phyloP scores from a whole-genome alignment of 345 rosid genomes.

The Salix exigua region DNA sequence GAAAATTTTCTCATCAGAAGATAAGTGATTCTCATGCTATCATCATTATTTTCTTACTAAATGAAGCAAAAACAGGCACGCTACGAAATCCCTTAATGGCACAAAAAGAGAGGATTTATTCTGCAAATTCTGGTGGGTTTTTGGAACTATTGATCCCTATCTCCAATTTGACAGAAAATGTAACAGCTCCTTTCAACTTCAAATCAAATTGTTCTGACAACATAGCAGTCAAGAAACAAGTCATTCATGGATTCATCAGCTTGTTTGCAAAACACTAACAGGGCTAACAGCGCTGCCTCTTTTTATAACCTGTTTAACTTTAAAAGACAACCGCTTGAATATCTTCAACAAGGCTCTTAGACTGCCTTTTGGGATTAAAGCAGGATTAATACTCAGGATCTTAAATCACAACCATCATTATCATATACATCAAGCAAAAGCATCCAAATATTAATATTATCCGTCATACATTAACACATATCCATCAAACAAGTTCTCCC shows the following conservation, averaged over 20 bases:
- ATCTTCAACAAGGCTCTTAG: not conserved
- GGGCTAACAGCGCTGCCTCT: not conserved
- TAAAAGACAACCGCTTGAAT: not conserved
- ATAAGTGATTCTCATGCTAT: not conserved
- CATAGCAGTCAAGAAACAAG: not conserved
- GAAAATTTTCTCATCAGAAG: not conserved
- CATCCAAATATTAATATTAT: not conserved
- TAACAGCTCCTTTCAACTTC: not conserved
- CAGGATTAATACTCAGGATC: not conserved
- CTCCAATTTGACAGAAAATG: not conserved
- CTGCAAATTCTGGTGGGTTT: not conserved
- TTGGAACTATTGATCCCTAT: not conserved
- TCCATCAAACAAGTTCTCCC: not conserved
- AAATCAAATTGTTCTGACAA: not conserved
- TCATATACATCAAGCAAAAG: not conserved
- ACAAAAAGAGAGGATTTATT: not conserved
- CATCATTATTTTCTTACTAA: not conserved
- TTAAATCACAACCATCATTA: not conserved
- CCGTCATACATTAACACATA: not conserved
- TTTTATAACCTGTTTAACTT: not conserved
- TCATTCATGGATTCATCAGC: not conserved
- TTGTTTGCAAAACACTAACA: not conserved
- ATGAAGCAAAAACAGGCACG: not conserved
- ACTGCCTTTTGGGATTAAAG: not conserved
- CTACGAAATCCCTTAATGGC: not conserved